A percentile compares a stretch with the other conserved stretches of the same genome.
phyloP scores from a whole-genome alignment of 805 yeast genomes.

The Saccharomycopsis sp. region DNA sequence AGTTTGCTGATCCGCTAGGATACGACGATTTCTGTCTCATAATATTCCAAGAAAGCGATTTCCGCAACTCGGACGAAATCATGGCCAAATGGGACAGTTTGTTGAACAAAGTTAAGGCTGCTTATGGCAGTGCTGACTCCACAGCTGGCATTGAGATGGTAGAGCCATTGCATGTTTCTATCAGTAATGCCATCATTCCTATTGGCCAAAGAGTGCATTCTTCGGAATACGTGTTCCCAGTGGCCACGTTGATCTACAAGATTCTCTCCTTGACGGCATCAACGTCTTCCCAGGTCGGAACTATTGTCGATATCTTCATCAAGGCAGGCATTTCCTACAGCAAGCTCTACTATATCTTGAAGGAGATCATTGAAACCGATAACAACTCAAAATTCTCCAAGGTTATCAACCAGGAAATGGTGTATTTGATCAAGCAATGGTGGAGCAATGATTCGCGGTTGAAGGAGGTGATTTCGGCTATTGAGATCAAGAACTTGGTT shows the following conservation, averaged over 20 bases:
- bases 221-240: conserved; percentile 76
- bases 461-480: conserved; percentile 47
- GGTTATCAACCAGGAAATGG: conserved; percentile 45
- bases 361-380: conserved; percentile 55
- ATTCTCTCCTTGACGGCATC: conserved; percentile 42
- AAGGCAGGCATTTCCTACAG: conserved; percentile 59
- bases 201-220: conserved; percentile 60
- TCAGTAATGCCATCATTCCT: conserved; percentile 26
- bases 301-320: conserved; percentile 52
- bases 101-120: conserved; percentile 43
- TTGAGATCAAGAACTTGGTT: conserved; percentile 37
- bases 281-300: conserved; percentile 26
- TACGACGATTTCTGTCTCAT: conserved; percentile 76
- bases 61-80: conserved; percentile 78
- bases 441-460: conserved; percentile 56
- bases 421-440: conserved; percentile 60
- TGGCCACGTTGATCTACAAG: conserved; percentile 60
- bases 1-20: conserved; percentile 80
- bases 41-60: conserved; percentile 78
- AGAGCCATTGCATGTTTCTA: conserved; percentile 17
- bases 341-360: conserved; percentile 57
- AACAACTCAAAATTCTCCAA: conserved; percentile 28
- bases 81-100: conserved; percentile 72
- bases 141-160: conserved; percentile 18
- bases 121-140: conserved; percentile 22